phyloP scores from a whole-genome alignment of 2,329 filamentous ascomycete genomes.

The Botrytis fabae region DNA sequence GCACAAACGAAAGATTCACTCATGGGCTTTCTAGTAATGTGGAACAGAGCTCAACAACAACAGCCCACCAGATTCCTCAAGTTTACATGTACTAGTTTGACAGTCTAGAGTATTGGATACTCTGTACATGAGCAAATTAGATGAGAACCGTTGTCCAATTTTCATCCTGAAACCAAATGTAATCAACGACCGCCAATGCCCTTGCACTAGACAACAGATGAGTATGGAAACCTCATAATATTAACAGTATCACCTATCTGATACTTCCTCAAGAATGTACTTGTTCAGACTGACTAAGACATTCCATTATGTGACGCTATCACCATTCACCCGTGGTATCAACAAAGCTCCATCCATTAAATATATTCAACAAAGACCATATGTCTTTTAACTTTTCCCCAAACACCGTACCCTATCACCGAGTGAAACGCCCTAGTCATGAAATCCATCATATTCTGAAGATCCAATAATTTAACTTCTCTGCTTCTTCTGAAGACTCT shows the following conservation, averaged over 20 bases:
- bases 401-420: conserved; percentile 6
- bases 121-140: background rate
- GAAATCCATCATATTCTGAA: conserved; percentile 7
- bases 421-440: conserved; percentile 14
- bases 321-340: conserved; percentile 10
- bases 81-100: background rate
- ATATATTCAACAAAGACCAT: conserved; percentile 14
- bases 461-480: conserved; percentile 21
- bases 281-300: background rate
- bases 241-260: background rate
- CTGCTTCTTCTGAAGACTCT: conserved; percentile 28
- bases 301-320: background rate
- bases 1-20: background rate
- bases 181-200: background rate
- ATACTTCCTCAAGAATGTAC: conserved; percentile 1
- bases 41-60: background rate
- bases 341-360: conserved; percentile 15
- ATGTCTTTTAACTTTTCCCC: conserved; percentile 1
- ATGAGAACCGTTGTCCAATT: background rate
- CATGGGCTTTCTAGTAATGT: background rate
- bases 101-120: background rate
- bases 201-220: background rate
- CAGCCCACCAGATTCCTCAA: background rate
- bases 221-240: conserved; percentile 11
- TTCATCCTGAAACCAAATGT: background rate